Conservation (phyloP, 2,329 filamentous ascomycete species). For the Hypoxylon sp. region DNA sequence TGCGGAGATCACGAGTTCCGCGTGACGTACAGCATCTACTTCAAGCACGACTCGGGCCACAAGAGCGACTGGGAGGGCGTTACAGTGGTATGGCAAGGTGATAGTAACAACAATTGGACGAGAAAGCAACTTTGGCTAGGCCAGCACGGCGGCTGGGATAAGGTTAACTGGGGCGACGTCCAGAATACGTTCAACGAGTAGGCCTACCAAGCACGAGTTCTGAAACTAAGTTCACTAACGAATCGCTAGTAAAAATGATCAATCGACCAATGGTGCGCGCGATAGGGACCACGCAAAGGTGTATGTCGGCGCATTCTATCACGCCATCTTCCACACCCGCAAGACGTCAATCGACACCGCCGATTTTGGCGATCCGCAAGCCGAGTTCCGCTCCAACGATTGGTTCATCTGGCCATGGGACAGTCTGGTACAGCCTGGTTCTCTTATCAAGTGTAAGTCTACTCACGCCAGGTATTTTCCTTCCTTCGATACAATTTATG, state of each 20-base stretch:
- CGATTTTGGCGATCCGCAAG: conserved; percentile 12
- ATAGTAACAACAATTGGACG: conserved; percentile 26
- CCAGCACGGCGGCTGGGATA: conserved; percentile 26
- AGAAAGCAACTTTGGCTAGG: conserved; percentile 19
- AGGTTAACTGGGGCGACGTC: conserved; percentile 18
- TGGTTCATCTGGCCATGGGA: conserved; percentile 33
- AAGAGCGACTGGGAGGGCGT: conserved; percentile 28
- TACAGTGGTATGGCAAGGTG: conserved; percentile 22
- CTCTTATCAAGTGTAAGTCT: conserved; percentile 22
- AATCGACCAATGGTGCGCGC: conserved; percentile 11
- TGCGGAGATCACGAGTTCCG: conserved; percentile 26
- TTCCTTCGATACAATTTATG: not conserved
- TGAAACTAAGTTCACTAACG: not conserved
- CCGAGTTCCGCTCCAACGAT: conserved; percentile 30
- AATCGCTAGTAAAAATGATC: conserved; percentile 1
- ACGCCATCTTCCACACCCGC: conserved; percentile 29
- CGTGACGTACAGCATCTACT: conserved; percentile 28
- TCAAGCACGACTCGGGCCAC: conserved; percentile 29
- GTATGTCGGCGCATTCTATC: conserved; percentile 27
- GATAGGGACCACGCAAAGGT: conserved; percentile 19
- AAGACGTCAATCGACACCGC: conserved; percentile 28
- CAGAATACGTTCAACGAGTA: conserved; percentile 26
- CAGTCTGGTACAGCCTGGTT: conserved; percentile 18
- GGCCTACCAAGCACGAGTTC: not conserved
- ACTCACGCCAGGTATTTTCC: not conserved